Base-by-base conservation (phyloP, 306 rosid genomes). In the Ormosia emarginata region DNA sequence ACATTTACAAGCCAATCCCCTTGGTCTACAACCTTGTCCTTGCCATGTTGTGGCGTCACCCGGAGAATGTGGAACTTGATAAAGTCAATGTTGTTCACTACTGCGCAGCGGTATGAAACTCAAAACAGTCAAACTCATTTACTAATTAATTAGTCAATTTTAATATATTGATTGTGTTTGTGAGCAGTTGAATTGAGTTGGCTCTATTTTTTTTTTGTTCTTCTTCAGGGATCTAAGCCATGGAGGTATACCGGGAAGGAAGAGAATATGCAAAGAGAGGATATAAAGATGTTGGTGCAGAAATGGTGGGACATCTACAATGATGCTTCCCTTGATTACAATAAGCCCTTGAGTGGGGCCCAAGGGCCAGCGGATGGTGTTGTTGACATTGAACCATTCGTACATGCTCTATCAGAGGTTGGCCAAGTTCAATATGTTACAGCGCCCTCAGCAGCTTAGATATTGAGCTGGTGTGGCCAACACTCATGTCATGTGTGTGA, bases 1-100 rank as follows among this genome's bases (percentile, higher is more conserved):
- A 87, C 41, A 50, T 89, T 4, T 94, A 90, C 76, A 87, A 75
- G 40, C 95, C 97, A 0, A 92, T 94, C 0, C 86, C 98, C 8
- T 5, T 57, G 40, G 69, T 50, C 2, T 94, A 90, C 62, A 94
- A 94, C 44, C 85, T 94, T 4, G 97, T 94, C 0, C 83, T 90
- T 1, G 94, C 98, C 0, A 89, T 94, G 98, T 43, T 94, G 12
- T 94, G 98, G 98, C 94, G 94, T 4, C 98, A 93, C 70, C 97
- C 97, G 0, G 91, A 90, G 39, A 92, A 90, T 10, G 92, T 94
- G 0, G 79, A 90, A 1, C 86, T 90, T 0, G 72, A 87, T 1
- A 55, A 84, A 29, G 90, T 92, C 15, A 94, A 90, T 53, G 97
- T 92, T 0, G 94, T 85, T 18, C 98, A 94, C 58, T 94, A 94